These are phyloP conservation scores for Perilla frutescens DNA, from an alignment of 257 asterid genomes.

Conservation along the genomic window DNA sequence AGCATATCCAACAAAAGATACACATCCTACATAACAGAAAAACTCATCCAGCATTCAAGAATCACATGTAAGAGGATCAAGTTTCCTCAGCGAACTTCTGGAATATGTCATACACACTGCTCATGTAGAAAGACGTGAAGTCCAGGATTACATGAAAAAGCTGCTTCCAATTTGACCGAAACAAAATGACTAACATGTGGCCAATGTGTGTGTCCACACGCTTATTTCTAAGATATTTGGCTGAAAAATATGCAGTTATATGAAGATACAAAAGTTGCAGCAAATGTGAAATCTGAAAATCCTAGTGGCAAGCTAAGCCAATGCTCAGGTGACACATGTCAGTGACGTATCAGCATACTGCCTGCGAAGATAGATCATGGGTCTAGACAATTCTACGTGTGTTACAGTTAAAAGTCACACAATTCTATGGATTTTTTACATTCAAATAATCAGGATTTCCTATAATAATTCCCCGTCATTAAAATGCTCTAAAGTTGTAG, in stretches of 20 bases:
- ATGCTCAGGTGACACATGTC: background rate
- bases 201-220: too few species aligned
- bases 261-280: constrained; percentile 1
- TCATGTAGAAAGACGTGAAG: background rate
- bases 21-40: constrained; percentile 24
- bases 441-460: background rate
- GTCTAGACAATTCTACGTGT: background rate
- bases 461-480: background rate
- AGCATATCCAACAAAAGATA: constrained; percentile 33
- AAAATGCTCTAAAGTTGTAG: background rate
- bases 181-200: too few species aligned
- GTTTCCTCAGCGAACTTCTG: background rate
- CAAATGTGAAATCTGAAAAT: constrained; percentile 3
- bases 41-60: constrained; percentile 17
- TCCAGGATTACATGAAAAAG: constrained; percentile 9
- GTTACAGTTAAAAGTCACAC: background rate
- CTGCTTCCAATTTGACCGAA: background rate
- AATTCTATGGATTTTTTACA: background rate
- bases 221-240: background rate
- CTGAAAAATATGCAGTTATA: background rate
- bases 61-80: constrained; percentile 22
- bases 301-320: constrained; percentile 2
- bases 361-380: background rate
- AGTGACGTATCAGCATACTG: background rate
- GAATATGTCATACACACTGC: constrained; percentile 7